Evolutionary conservation across 2,329 filamentous ascomycete species (phyloP).

Genomic region (Zasmidium cellare): DNA sequence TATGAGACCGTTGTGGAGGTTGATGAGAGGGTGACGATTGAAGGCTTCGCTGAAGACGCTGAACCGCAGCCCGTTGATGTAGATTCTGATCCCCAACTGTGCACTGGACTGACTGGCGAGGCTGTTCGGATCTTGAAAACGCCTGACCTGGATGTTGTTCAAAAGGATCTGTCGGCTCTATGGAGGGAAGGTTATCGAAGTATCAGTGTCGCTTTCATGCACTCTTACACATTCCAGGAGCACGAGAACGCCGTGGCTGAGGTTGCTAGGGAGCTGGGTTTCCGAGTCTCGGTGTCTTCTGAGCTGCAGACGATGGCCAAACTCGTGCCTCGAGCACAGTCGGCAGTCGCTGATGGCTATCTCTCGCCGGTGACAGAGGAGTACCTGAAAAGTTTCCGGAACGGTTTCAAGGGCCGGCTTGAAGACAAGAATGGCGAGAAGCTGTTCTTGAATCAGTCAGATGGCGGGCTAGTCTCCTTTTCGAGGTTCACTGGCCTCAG

Average conservation of each 20-base stretch:
- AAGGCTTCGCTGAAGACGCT: constrained; percentile 68
- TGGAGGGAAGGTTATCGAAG: constrained; percentile 70
- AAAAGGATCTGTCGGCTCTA: constrained; percentile 59
- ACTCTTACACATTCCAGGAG: constrained; percentile 77
- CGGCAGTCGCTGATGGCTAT: constrained; percentile 76
- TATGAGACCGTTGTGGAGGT: constrained; percentile 80
- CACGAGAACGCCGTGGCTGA: constrained; percentile 75
- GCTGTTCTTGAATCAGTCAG: constrained; percentile 63
- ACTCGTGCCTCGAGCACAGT: constrained; percentile 69
- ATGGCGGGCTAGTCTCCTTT: constrained; percentile 34
- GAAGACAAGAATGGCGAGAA: constrained; percentile 49
- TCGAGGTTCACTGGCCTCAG: constrained; percentile 51
- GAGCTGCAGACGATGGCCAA: constrained; percentile 64
- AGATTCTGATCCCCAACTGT: constrained; percentile 16
- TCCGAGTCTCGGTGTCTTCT: constrained; percentile 70
- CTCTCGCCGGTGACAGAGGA: constrained; percentile 73
- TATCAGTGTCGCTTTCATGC: constrained; percentile 84
- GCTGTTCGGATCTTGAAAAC: constrained; percentile 28
- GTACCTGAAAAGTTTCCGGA: constrained; percentile 54
- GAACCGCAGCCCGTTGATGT: constrained; percentile 35
- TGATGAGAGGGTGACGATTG: constrained; percentile 81
- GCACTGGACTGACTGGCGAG: constrained; percentile 31
- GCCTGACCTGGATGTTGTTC: constrained; percentile 32
- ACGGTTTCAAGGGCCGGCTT: constrained; percentile 29
- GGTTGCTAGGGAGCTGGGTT: constrained; percentile 77